phyloP scores from a whole-genome alignment of 345 rosid species.

The Rhodamnia argentea region DNA sequence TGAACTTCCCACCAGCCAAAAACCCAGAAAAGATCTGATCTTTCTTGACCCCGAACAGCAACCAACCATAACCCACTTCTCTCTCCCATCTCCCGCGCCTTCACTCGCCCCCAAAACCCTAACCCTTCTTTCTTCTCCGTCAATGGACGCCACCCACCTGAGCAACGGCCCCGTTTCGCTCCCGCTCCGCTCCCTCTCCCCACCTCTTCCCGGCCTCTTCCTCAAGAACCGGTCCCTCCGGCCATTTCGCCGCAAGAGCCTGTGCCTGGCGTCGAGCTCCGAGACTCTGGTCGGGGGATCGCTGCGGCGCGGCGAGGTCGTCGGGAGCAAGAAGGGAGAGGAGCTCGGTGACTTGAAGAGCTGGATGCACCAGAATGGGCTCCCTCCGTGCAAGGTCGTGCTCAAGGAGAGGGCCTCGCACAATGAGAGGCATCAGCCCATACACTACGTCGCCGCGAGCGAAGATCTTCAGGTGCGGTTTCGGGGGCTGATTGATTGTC shows the following conservation, averaged over 20 bases:
- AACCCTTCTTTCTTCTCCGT: background rate
- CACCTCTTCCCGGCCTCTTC: background rate
- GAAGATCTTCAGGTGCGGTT: slow-evolving; percentile 67
- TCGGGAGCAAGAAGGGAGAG: slow-evolving; percentile 40
- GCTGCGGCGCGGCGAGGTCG: slow-evolving; percentile 1
- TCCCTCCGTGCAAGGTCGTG: slow-evolving; percentile 79
- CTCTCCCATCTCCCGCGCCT: background rate
- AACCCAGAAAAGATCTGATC: background rate
- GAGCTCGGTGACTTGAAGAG: slow-evolving; percentile 57
- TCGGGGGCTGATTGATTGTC: background rate
- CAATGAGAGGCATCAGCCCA: slow-evolving; percentile 54
- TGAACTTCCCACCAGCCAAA: background rate
- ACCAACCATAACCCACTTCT: background rate
- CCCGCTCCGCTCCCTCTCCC: slow-evolving; percentile 14
- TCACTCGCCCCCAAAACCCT: background rate
- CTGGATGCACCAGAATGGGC: slow-evolving; percentile 90
- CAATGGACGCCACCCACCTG: slow-evolving; percentile 29
- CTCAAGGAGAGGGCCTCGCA: slow-evolving; percentile 71
- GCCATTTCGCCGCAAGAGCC: slow-evolving; percentile 16
- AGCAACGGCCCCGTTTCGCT: slow-evolving; percentile 32
- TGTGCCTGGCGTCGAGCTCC: slow-evolving; percentile 43
- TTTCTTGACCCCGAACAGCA: background rate
- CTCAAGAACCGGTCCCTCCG: slow-evolving; percentile 2
- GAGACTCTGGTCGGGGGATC: slow-evolving; percentile 58
- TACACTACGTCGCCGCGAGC: slow-evolving; percentile 86